These are phyloP conservation scores for Pholiota adiposa DNA, from an alignment of 1,284 basidiomycete genomes.

Conservation along the genomic window DNA sequence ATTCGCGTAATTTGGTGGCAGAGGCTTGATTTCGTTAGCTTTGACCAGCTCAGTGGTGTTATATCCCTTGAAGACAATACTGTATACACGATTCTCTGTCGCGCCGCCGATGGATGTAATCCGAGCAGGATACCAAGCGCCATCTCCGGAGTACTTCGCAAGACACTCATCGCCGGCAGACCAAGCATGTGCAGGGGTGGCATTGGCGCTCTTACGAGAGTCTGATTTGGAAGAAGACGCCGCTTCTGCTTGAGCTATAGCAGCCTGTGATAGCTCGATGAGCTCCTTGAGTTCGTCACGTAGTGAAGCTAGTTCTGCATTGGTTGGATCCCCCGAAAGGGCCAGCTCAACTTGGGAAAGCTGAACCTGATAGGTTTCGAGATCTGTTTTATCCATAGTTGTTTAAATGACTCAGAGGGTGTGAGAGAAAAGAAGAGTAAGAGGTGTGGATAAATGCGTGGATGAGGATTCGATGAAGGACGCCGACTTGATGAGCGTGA, in stretches of 20 bases:
- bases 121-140: conserved; percentile 89
- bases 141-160: conserved; percentile 91
- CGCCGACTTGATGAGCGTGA: conserved; percentile 3
- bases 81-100: conserved; percentile 85
- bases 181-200: conserved; percentile 59
- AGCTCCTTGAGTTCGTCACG: conserved; percentile 89
- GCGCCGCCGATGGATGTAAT: conserved; percentile 90
- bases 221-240: conserved; percentile 65
- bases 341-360: conserved; percentile 90
- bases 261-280: conserved; percentile 83
- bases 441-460: conserved; percentile 1
- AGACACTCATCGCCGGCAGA: conserved; percentile 91
- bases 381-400: conserved; percentile 74
- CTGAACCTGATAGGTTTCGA: conserved; percentile 89
- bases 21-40: conserved; percentile 70
- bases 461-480: conserved; percentile 8
- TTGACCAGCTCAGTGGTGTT: conserved; percentile 92
- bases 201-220: conserved; percentile 54
- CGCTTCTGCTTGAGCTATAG: conserved; percentile 68
- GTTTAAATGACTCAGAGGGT: neutral
- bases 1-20: conserved; percentile 59
- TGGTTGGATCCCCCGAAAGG: conserved; percentile 82
- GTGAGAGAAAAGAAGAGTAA: neutral
- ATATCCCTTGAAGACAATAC: conserved; percentile 95
- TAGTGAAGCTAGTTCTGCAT: conserved; percentile 77